phyloP scores from a whole-genome alignment of 2,329 filamentous ascomycete species.

The Diaporthe ilicicola region DNA sequence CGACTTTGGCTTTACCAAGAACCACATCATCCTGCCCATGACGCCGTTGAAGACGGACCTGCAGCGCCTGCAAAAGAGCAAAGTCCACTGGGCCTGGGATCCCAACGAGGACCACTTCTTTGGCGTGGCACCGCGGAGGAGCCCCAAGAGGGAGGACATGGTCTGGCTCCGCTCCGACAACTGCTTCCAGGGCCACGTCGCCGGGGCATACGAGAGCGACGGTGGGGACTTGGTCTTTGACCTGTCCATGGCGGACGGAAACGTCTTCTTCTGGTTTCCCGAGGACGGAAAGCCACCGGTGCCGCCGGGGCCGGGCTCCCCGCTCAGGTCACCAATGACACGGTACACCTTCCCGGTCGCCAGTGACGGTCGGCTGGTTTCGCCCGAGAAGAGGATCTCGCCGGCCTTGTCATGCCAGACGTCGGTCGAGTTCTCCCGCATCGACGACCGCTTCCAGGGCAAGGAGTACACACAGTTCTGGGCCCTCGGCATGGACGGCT shows the following conservation, averaged over 20 bases:
- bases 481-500: constrained; percentile 43
- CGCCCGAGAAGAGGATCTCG: constrained; percentile 35
- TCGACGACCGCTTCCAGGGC: constrained; percentile 41
- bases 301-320: constrained; percentile 39
- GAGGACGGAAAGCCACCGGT: constrained; percentile 46
- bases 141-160: constrained; percentile 43
- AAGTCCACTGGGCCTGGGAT: constrained; percentile 51
- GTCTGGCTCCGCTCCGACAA: constrained; percentile 50
- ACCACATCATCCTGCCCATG: constrained; percentile 50
- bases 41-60: constrained; percentile 47
- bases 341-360: constrained; percentile 37
- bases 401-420: constrained; percentile 36
- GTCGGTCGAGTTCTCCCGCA: constrained; percentile 41
- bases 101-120: constrained; percentile 38
- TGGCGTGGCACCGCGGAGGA: constrained; percentile 35
- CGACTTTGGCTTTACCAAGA: constrained; percentile 51
- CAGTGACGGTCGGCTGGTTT: constrained; percentile 29
- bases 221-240: constrained; percentile 44
- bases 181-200: constrained; percentile 47
- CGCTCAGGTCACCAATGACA: constrained; percentile 40
- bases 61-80: constrained; percentile 48
- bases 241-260: constrained; percentile 45
- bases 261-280: constrained; percentile 53
- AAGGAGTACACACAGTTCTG: constrained; percentile 36
- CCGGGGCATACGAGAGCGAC: constrained; percentile 48